A percentile compares a stretch with the other conserved stretches of the same genome.
phyloP scores from a whole-genome alignment of 2,329 filamentous ascomycete genomes.

The Monosporascus sp. region DNA sequence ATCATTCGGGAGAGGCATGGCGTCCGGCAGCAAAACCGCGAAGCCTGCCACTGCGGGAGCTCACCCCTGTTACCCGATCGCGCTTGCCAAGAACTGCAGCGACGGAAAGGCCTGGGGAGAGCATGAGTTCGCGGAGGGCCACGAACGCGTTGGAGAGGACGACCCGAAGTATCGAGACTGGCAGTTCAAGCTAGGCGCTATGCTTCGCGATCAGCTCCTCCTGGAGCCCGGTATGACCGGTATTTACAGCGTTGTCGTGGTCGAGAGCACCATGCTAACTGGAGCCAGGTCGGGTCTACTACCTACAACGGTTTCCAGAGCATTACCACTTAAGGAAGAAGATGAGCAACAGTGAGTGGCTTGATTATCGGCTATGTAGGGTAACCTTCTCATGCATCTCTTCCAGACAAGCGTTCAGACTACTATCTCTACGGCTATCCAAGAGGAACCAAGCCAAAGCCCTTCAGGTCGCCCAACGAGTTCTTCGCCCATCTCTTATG shows the following conservation, averaged over 20 bases:
- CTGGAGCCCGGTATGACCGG: slow-evolving; percentile 1
- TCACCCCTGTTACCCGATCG: background rate
- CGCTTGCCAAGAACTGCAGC: slow-evolving; percentile 1
- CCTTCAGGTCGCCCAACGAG: slow-evolving; percentile 7
- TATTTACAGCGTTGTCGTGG: background rate
- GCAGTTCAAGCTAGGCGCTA: slow-evolving; percentile 5
- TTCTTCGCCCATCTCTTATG: slow-evolving; percentile 11
- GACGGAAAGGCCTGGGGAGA: slow-evolving; percentile 9
- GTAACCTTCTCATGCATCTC: background rate
- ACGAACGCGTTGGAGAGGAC: background rate
- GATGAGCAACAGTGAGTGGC: slow-evolving; percentile 1
- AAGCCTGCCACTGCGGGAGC: too few relatives aligned
- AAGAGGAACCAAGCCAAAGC: slow-evolving; percentile 5
- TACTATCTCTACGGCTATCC: slow-evolving; percentile 12
- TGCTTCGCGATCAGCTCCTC: slow-evolving; percentile 7
- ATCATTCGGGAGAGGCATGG: background rate
- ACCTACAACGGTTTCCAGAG: slow-evolving; percentile 4
- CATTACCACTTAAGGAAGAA: slow-evolving; percentile 9
- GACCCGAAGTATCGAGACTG: slow-evolving; percentile 6
- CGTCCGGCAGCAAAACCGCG: too few relatives aligned
- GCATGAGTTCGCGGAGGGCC: slow-evolving; percentile 1
- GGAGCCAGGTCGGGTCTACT: slow-evolving; percentile 2
- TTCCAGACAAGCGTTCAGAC: slow-evolving; percentile 1
- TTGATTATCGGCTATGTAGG: background rate
- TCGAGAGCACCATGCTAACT: background rate